A percentile compares a stretch with the other conserved stretches of the same genome.
These are phyloP conservation scores for Calendula officinalis DNA, from an alignment of 129 eudicot genomes.

Conservation along the genomic window DNA sequence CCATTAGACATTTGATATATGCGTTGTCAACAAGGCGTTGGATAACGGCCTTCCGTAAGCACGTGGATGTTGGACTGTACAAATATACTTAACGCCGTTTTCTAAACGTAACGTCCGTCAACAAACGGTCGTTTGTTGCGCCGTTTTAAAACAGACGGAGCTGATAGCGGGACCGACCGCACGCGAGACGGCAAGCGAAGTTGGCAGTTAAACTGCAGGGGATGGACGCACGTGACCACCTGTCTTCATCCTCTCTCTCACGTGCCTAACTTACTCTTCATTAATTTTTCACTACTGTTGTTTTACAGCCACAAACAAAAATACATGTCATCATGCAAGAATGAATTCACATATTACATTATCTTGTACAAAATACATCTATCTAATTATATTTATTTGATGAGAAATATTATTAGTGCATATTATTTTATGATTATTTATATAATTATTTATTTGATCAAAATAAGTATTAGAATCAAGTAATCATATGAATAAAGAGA, in stretches of 20 bases:
- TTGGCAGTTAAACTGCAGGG: conserved; percentile 28
- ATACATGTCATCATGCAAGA: background rate
- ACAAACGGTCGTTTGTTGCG: background rate
- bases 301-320: conserved; percentile 14
- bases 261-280: conserved; percentile 29
- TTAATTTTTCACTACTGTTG: conserved; percentile 12
- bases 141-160: conserved; percentile 15
- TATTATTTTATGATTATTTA: too few species aligned
- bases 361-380: background rate
- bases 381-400: background rate
- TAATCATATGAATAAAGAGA: too few species aligned
- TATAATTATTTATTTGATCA: too few species aligned
- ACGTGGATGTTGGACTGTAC: conserved; percentile 35
- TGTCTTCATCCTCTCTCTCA: conserved; percentile 31
- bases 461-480: too few species aligned
- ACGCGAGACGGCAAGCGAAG: conserved; percentile 29
- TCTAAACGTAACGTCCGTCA: conserved; percentile 1
- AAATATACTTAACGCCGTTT: conserved; percentile 16
- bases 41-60: conserved; percentile 32
- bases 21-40: conserved; percentile 31
- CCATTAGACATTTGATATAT: conserved; percentile 18
- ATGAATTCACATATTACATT: background rate
- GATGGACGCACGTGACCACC: conserved; percentile 35
- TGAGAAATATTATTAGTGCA: too few species aligned
- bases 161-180: conserved; percentile 34